Evolutionary conservation across 805 yeast genomes (phyloP), one percentile per base, ranked within the genome.

Genomic region (Suhomyces tanzawaensis): DNA sequence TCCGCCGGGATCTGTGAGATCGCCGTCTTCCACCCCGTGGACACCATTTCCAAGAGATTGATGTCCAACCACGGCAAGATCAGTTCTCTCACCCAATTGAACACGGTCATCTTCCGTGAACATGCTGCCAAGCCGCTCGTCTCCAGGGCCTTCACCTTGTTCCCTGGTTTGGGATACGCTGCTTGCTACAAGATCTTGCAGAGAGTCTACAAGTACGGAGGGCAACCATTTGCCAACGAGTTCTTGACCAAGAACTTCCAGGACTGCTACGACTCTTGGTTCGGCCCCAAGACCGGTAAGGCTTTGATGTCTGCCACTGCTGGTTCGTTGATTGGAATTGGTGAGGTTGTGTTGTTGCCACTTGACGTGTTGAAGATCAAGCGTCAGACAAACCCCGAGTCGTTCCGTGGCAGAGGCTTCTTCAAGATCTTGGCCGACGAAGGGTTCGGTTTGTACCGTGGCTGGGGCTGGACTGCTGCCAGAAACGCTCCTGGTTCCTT

Each of bases 381-480:
- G 73, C 90, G 98, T 72, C 99, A 93, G 75, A 93, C 99, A 39
- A 93, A 93, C 74, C 99, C 99, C n/a, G 99, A 91, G 67, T 72
- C 98, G n/a, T 93, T 93, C 79, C 84, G 82, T 66, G 99, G 99
- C 53, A 85, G 99, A 72, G 98, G 99, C 8, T 90, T 93, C 69
- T 44, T 90, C 50, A 84, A 77, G 65, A 87, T 93, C 56, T 60
- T 93, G 44, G 58, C 72, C 39, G 99, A 93, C 60, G 99, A 93
- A 69, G 98, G 99, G 14, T 75, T 88, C 42, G 88, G 93, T 17
- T 74, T 93, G 52, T 93, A 93, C 72, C 77, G 96, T 62, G 99
- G 99, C 49, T 90, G 97, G 95, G 98, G 97, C 42, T 93, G 99
- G 99, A 93, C 99, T 43, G 95, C 95, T 52, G 99, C 99, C 30